A percentile compares a stretch with the other conserved stretches of the same genome.
phyloP scores from a whole-genome alignment of 441 rosid genomes.

The Pelargonium cotyledonis region DNA sequence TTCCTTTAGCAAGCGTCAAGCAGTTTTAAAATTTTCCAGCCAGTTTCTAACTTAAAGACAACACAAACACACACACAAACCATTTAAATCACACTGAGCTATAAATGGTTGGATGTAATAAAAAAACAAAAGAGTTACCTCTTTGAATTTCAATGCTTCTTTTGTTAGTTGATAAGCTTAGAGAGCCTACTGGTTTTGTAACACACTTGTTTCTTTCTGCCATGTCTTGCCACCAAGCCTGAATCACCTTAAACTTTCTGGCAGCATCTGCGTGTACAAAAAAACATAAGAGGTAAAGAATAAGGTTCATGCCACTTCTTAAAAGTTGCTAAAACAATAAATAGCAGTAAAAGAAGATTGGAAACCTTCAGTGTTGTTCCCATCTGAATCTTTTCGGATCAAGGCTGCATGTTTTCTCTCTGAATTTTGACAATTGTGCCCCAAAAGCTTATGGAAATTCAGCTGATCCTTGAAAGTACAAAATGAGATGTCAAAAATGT shows the following conservation, averaged over 20 bases:
- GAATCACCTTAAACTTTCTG: conserved; percentile 64
- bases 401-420: conserved; percentile 39
- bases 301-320: neutral
- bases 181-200: conserved; percentile 30
- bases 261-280: conserved; percentile 47
- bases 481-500: conserved; percentile 17
- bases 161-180: conserved; percentile 27
- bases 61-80: too few species aligned
- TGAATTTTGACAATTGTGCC: conserved; percentile 54
- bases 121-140: conserved; percentile 32
- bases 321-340: conserved; percentile 11
- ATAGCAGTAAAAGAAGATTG: conserved; percentile 19
- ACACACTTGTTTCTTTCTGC: conserved; percentile 45
- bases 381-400: conserved; percentile 32
- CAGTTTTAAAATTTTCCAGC: neutral
- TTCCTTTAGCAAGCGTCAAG: neutral
- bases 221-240: conserved; percentile 95
- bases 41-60: neutral
- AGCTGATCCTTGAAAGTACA: conserved; percentile 53
- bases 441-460: conserved; percentile 78
- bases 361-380: conserved; percentile 40
- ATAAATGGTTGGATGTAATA: too few species aligned
- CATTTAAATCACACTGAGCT: neutral
- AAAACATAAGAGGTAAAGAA: conserved; percentile 1
- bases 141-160: conserved; percentile 24